A percentile compares a stretch with the other conserved stretches of the same genome.
phyloP scores from a whole-genome alignment of 257 asterid genomes.

The Echites panduratus region DNA sequence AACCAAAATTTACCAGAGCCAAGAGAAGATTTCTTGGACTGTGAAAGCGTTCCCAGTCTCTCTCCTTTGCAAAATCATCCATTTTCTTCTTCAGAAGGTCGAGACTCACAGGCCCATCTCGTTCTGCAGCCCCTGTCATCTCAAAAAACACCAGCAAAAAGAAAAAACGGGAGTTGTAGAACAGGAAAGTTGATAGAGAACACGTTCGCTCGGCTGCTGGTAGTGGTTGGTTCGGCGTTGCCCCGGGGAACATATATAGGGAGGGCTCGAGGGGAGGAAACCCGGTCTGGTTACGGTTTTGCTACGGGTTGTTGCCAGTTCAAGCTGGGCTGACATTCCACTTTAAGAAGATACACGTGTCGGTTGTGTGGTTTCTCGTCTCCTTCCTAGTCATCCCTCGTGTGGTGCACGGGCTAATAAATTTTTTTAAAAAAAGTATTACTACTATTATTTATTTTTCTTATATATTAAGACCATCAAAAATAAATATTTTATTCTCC shows the following conservation, averaged over 20 bases:
- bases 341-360: neutral
- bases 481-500: no score
- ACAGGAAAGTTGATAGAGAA: neutral
- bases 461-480: no score
- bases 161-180: neutral
- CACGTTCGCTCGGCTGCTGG: neutral
- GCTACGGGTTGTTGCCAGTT: constrained; percentile 4
- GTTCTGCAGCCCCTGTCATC: constrained; percentile 19
- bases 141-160: neutral
- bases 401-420: neutral
- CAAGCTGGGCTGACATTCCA: neutral
- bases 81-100: constrained; percentile 37
- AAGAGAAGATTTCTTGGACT: constrained; percentile 47
- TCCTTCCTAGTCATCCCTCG: neutral
- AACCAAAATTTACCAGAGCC: constrained; percentile 31
- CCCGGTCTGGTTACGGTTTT: neutral
- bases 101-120: constrained; percentile 30
- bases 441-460: no score
- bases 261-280: no score
- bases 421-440: no score
- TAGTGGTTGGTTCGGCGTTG: neutral
- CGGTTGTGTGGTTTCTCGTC: neutral
- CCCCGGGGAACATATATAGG: neutral
- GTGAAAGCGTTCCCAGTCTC: constrained; percentile 45
- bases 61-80: constrained; percentile 40